phyloP scores from a whole-genome alignment of 208 protist species.

The Lotmaria passim region DNA sequence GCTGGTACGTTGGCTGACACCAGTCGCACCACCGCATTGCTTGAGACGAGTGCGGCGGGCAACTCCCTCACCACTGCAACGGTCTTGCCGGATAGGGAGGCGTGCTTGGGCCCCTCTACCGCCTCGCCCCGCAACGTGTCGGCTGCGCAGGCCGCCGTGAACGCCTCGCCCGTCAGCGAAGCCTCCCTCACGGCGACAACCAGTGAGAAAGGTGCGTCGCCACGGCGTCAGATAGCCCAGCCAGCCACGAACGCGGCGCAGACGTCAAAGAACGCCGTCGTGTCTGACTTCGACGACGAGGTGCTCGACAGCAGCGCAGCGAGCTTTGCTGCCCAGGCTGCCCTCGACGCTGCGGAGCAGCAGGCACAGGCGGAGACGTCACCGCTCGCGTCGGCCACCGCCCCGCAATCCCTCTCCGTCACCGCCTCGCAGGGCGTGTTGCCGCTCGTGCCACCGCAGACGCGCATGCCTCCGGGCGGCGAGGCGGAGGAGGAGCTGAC shows the following conservation, averaged over 20 bases:
- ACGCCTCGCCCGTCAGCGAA: constrained; percentile 1
- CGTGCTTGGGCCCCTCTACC: not conserved
- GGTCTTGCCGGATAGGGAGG: not conserved
- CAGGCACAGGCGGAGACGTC: not conserved
- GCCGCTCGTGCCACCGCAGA: constrained; percentile 19
- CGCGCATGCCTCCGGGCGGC: too few species aligned
- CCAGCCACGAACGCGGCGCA: not conserved
- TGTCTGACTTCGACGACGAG: constrained; percentile 15
- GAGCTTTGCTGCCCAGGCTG: constrained; percentile 31
- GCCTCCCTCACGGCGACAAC: not conserved
- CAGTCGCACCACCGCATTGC: not conserved
- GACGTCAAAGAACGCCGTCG: not conserved
- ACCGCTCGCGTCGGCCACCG: not conserved
- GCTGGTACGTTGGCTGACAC: constrained; percentile 22
- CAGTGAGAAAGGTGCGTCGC: not conserved
- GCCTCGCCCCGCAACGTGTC: not conserved
- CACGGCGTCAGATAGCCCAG: not conserved
- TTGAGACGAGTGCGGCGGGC: not conserved
- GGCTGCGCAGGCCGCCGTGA: not conserved
- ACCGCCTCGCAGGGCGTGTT: not conserved
- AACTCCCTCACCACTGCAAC: not conserved
- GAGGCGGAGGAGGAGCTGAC: constrained; percentile 7
- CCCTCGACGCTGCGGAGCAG: constrained; percentile 33
- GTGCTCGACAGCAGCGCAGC: constrained; percentile 23
- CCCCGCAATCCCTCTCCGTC: constrained; percentile 6